These are phyloP conservation scores for Juglanconis juglandina DNA, from an alignment of 2,329 filamentous ascomycete genomes.

Conservation along the genomic window DNA sequence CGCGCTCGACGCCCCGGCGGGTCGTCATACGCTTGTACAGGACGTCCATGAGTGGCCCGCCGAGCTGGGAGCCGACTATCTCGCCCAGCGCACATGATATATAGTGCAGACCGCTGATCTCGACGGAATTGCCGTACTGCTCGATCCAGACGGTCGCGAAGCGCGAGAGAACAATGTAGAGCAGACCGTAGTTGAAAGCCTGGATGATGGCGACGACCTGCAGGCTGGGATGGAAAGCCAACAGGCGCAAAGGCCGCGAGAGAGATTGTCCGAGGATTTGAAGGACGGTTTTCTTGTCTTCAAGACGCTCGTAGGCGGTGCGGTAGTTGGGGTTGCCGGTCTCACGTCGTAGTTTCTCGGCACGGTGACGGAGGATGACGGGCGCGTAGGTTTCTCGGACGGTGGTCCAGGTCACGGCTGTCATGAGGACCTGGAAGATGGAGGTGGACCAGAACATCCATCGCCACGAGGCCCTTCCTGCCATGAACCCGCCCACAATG, in stretches of 20 bases:
- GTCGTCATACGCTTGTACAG: conserved; percentile 32
- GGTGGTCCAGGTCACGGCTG: conserved; percentile 28
- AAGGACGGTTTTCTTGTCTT: conserved; percentile 26
- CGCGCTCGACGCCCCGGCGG: conserved; percentile 3
- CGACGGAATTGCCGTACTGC: conserved; percentile 52
- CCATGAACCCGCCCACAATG: conserved; percentile 39
- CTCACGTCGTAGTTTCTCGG: background rate
- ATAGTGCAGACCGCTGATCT: conserved; percentile 62
- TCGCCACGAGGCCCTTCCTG: conserved; percentile 34
- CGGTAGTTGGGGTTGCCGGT: conserved; percentile 24
- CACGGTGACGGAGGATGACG: conserved; percentile 26
- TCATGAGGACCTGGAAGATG: conserved; percentile 37
- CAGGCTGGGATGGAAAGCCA: conserved; percentile 58
- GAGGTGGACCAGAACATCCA: conserved; percentile 46
- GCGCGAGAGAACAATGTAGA: conserved; percentile 62
- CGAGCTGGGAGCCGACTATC: conserved; percentile 50
- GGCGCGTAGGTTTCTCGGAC: conserved; percentile 39
- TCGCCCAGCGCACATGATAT: conserved; percentile 62
- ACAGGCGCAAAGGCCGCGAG: conserved; percentile 52
- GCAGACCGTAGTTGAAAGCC: conserved; percentile 58
- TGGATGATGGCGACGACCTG: conserved; percentile 53
- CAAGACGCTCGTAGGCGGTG: conserved; percentile 35
- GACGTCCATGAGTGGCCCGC: conserved; percentile 40
- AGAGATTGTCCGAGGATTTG: conserved; percentile 34
- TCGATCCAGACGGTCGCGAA: conserved; percentile 57